phyloP scores from a whole-genome alignment of 1,139 yeast species.

The Candida mesenterica region DNA sequence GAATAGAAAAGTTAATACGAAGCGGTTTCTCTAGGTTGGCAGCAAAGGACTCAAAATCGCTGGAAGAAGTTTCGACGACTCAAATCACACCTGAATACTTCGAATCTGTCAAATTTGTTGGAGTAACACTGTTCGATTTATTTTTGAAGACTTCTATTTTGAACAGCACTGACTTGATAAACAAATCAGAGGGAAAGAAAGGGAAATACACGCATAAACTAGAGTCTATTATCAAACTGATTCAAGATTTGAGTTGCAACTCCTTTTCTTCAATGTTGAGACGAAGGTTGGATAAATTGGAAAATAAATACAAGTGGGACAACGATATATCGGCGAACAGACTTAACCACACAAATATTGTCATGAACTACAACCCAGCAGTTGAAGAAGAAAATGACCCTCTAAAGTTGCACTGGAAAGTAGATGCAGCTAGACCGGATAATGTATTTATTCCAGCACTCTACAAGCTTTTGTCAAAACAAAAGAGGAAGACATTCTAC shows the following conservation, averaged over 20 bases:
- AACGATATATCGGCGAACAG: conserved; percentile 1
- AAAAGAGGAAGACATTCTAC: conserved; percentile 21
- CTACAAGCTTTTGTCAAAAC: conserved; percentile 16
- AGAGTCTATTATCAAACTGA: conserved; percentile 12
- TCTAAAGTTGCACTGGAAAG: not conserved
- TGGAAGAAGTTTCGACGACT: not conserved
- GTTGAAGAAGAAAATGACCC: not conserved
- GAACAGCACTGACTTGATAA: conserved; percentile 8
- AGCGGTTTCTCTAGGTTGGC: no score
- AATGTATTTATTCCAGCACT: conserved; percentile 7
- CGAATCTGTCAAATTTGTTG: conserved; percentile 9
- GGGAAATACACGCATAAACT: conserved; percentile 12
- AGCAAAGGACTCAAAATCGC: no score
- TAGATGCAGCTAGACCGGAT: not conserved
- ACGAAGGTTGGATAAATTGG: conserved; percentile 7
- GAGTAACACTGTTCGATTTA: conserved; percentile 26
- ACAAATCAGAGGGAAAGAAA: conserved; percentile 10
- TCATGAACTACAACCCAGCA: conserved; percentile 10
- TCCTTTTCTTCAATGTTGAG: conserved; percentile 9
- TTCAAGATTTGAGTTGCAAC: conserved; percentile 17
- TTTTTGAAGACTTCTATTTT: conserved; percentile 17
- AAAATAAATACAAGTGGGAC: conserved; percentile 6
- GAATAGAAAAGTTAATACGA: conserved; percentile 12
- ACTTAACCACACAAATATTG: conserved; percentile 13
- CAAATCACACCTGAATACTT: conserved; percentile 2